Evolutionary conservation across 2,329 filamentous ascomycete genomes (phyloP), one percentile per base, ranked within the genome.

Genomic region (Macrophomina pseudophaseolina): DNA sequence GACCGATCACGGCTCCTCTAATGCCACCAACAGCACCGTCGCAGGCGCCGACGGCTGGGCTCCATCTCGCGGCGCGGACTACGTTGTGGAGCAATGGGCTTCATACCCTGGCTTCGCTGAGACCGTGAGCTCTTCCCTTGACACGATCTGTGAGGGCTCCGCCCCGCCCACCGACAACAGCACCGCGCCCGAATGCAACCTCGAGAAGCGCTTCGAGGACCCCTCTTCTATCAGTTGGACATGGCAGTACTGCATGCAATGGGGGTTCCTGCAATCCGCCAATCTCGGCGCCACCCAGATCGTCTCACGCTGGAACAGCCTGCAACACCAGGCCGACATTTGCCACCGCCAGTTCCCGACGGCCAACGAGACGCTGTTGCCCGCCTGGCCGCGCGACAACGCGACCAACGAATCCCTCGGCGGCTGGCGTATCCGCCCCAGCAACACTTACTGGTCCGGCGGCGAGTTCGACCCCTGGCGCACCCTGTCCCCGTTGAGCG

Each of bases 391-490:
- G 5, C 71, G 72, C 46, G 75, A 73, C 0, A 73, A 78, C 3
- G 70, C 70, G 12, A 78, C 78, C 7, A 86, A 86, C 71, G 65
- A 68, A 5, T 65, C 79, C 64, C 82, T 81, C 42, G 83, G 84
- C 30, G 84, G 84, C 63, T 86, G 84, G 84, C 70, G 72, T 48
- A 82, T 85, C 64, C 81, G 83, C 1, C 84, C 84, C 11, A 83
- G 82, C 9, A 85, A 86, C 67, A 77, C 79, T 1, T 85, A 82
- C 75, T 86, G 82, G 77, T 81, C 76, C 56, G 80, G 77, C 30
- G 83, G 83, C 4, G 79, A 85, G 65, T 84, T 80, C 68, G 84
- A 86, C 66, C 83, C 84, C 3, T 87, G 84, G 84, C 76, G 81
- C 23, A 80, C 82, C 0, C 73, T 85, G 2, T 81, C 79, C 0